phyloP scores from a whole-genome alignment of 225 moss, liverwort and hornwort species.

The Polytrichum commune region DNA sequence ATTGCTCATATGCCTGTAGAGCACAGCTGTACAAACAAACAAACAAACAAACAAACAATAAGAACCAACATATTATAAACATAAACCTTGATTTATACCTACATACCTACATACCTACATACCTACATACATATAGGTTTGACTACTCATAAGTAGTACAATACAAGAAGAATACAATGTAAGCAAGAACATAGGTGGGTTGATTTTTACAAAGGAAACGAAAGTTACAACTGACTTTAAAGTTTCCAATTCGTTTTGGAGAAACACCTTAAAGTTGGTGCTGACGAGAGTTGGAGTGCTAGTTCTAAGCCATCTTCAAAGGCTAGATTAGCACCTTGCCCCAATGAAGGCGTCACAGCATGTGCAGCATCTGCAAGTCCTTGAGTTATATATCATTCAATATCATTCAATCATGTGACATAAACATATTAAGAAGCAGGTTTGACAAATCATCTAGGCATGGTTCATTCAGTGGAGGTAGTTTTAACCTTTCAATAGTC shows the following conservation, averaged over 20 bases:
- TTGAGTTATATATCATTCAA: not conserved
- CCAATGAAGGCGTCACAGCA: slow-evolving; percentile 58
- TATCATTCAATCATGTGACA: too few species aligned
- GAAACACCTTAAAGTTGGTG: slow-evolving; percentile 43
- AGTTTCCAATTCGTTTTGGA: not conserved
- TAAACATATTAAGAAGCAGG: too few species aligned
- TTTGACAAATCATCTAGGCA: too few species aligned
- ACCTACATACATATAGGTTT: too few species aligned
- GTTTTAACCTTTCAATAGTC: too few species aligned
- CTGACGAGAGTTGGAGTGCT: slow-evolving; percentile 49
- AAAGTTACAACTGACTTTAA: not conserved
- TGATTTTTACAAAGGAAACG: not conserved
- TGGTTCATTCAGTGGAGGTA: too few species aligned
- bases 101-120: too few species aligned
- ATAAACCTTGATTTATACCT: not conserved
- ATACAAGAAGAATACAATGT: not conserved
- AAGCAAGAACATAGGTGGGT: not conserved
- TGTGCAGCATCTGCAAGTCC: slow-evolving; percentile 54
- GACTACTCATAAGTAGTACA: not conserved
- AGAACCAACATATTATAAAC: too few species aligned
- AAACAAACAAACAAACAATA: not conserved
- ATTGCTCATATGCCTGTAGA: slow-evolving; percentile 47
- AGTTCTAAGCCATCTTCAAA: slow-evolving; percentile 68
- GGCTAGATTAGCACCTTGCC: slow-evolving; percentile 59
- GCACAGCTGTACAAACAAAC: slow-evolving; percentile 31